phyloP scores from a whole-genome alignment of 139 green algal species.

The Auxenochlorella pyrenoidosa region DNA sequence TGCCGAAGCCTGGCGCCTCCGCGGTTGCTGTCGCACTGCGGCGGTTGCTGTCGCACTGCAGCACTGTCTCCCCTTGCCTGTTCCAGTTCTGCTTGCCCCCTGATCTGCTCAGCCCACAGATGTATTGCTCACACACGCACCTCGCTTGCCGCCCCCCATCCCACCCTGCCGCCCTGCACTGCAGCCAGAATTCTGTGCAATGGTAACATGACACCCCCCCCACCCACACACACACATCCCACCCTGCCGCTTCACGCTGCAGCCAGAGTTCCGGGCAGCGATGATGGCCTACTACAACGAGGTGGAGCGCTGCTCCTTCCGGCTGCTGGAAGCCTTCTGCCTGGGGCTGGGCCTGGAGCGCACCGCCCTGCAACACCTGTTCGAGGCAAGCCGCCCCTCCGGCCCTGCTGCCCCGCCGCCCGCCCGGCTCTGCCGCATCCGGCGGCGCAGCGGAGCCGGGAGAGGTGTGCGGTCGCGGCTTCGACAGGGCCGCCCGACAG shows the following conservation, averaged over 20 bases:
- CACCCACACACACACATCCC: neutral
- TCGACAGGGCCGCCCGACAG: too few species aligned
- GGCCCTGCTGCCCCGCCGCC: neutral
- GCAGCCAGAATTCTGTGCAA: too few species aligned
- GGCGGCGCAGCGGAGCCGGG: too few species aligned
- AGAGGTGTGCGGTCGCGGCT: too few species aligned
- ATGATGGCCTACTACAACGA: conserved; percentile 40
- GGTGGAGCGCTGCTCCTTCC: conserved; percentile 35
- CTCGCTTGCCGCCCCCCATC: too few species aligned
- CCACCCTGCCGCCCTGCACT: too few species aligned
- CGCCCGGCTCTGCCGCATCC: neutral
- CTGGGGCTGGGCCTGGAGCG: conserved; percentile 42
- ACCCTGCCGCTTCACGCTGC: neutral
- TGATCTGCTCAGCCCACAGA: too few species aligned
- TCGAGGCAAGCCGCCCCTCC: neutral
- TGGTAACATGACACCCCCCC: too few species aligned
- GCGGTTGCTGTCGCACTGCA: too few species aligned
- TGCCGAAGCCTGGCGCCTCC: neutral
- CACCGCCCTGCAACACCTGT: conserved; percentile 31
- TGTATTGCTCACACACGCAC: too few species aligned
- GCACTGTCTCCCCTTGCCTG: too few species aligned
- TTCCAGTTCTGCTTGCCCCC: too few species aligned
- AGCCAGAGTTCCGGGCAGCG: conserved; percentile 28
- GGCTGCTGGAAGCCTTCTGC: conserved; percentile 42
- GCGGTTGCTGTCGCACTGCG: neutral